Percentiles rank a stretch among this genome's conserved stretches.
Evolutionary conservation across 2,329 filamentous ascomycete species (phyloP).

Genomic region (Fusarium sp.): DNA sequence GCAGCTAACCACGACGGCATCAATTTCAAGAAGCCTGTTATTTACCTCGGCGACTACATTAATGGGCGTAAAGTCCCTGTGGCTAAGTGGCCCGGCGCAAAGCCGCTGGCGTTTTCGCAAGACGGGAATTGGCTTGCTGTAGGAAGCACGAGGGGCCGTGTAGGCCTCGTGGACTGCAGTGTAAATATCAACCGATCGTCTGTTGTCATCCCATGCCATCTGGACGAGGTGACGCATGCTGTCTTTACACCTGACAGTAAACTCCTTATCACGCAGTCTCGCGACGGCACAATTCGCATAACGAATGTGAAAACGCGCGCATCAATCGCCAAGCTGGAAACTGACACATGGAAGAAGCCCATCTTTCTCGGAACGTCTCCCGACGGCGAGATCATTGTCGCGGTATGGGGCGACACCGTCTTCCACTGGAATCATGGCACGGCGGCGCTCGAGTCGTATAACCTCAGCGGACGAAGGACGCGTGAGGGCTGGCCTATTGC

Average conservation of each 20-base stretch:
- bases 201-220: slow-evolving; percentile 40
- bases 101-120: slow-evolving; percentile 44
- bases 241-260: slow-evolving; percentile 46
- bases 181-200: slow-evolving; percentile 29
- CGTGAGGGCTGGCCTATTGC: slow-evolving; percentile 54
- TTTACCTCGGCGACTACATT: slow-evolving; percentile 44
- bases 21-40: slow-evolving; percentile 41
- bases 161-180: slow-evolving; percentile 42
- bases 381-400: slow-evolving; percentile 49
- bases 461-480: slow-evolving; percentile 47
- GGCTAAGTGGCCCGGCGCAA: slow-evolving; percentile 40
- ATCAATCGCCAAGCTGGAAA: slow-evolving; percentile 48
- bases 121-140: slow-evolving; percentile 45
- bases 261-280: slow-evolving; percentile 44
- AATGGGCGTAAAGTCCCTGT: slow-evolving; percentile 37
- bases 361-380: slow-evolving; percentile 47
- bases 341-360: slow-evolving; percentile 48
- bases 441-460: slow-evolving; percentile 50
- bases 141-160: slow-evolving; percentile 37
- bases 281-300: slow-evolving; percentile 48
- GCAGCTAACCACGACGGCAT: slow-evolving; percentile 39
- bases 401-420: slow-evolving; percentile 53
- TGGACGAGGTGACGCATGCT: slow-evolving; percentile 46
- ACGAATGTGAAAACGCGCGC: slow-evolving; percentile 36
- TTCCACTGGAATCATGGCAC: slow-evolving; percentile 51